Evolutionary conservation across 768 basidiomycete species (phyloP).

Genomic region (Sarcodon aspratus): DNA sequence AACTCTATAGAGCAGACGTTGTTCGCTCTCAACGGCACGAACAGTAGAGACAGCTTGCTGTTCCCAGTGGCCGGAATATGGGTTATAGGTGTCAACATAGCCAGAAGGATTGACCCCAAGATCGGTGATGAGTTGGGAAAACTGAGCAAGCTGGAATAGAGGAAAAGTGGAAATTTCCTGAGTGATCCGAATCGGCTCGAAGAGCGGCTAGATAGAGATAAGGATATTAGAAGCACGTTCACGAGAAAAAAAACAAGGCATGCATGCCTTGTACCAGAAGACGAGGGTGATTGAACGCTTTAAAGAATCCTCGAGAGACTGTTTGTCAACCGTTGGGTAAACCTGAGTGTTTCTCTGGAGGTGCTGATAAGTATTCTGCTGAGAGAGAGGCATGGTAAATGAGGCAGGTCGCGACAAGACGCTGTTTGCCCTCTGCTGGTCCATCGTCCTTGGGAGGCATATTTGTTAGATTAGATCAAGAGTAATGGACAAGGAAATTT

Average conservation of each 20-base stretch:
- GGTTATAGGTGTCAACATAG: slow-evolving; percentile 52
- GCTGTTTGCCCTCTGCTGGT: too few relatives aligned
- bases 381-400: slow-evolving; percentile 1
- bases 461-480: too few relatives aligned
- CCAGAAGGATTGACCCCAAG: slow-evolving; percentile 39
- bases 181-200: slow-evolving; percentile 45
- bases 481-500: too few relatives aligned
- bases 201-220: slow-evolving; percentile 26
- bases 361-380: neutral
- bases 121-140: slow-evolving; percentile 39
- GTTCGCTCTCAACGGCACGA: slow-evolving; percentile 44
- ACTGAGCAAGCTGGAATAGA: slow-evolving; percentile 45
- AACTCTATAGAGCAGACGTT: slow-evolving; percentile 50
- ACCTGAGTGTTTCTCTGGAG: neutral
- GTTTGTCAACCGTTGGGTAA: neutral
- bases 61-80: slow-evolving; percentile 48
- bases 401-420: neutral
- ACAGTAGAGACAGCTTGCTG: slow-evolving; percentile 53
- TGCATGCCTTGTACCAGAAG: slow-evolving; percentile 57
- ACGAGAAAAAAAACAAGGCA: slow-evolving; percentile 1
- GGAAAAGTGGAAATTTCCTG: slow-evolving; percentile 54
- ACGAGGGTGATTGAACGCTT: slow-evolving; percentile 52
- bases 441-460: too few relatives aligned
- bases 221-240: neutral
- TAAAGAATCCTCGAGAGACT: slow-evolving; percentile 20